These are phyloP conservation scores for Penicillium malachiteum DNA, from an alignment of 495 filamentous ascomycete genomes.

Conservation along the genomic window DNA sequence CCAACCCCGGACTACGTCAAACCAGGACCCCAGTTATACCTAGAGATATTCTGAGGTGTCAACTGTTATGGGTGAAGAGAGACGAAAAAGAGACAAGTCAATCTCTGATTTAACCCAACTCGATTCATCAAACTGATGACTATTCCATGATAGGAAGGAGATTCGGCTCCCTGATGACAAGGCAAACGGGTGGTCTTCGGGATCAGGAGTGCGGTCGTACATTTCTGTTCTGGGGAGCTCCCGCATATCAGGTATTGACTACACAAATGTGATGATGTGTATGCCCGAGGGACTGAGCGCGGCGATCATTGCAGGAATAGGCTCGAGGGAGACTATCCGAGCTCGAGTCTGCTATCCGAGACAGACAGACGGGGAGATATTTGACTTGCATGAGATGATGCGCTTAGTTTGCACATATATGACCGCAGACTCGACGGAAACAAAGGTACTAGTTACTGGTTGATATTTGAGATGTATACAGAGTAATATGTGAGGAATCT, in stretches of 20 bases:
- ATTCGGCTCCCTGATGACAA: background rate
- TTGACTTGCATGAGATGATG: slow-evolving; percentile 1
- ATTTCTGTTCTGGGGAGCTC: background rate
- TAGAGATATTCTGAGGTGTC: background rate
- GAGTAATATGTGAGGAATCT: too few relatives aligned
- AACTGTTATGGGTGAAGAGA: background rate
- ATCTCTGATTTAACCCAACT: too few relatives aligned
- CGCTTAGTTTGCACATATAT: slow-evolving; percentile 1
- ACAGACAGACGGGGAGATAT: slow-evolving; percentile 14
- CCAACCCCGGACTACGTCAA: slow-evolving; percentile 23
- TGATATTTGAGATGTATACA: too few relatives aligned
- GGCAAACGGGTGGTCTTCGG: slow-evolving; percentile 5
- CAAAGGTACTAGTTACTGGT: background rate
- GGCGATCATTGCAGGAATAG: background rate
- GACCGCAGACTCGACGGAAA: background rate
- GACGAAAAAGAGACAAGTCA: too few relatives aligned
- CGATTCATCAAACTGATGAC: background rate
- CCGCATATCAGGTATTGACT: too few relatives aligned
- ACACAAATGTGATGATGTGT: background rate
- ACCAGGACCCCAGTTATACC: background rate
- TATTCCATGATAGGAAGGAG: background rate
- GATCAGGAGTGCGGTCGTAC: slow-evolving; percentile 3
- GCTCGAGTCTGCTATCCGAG: slow-evolving; percentile 27
- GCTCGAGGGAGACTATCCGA: slow-evolving; percentile 16
- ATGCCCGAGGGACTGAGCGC: slow-evolving; percentile 15